A percentile compares a stretch with the other conserved stretches of the same genome.
Conservation (phyloP, 176 grass and related monocot genomes). For the Otatea glauca region DNA sequence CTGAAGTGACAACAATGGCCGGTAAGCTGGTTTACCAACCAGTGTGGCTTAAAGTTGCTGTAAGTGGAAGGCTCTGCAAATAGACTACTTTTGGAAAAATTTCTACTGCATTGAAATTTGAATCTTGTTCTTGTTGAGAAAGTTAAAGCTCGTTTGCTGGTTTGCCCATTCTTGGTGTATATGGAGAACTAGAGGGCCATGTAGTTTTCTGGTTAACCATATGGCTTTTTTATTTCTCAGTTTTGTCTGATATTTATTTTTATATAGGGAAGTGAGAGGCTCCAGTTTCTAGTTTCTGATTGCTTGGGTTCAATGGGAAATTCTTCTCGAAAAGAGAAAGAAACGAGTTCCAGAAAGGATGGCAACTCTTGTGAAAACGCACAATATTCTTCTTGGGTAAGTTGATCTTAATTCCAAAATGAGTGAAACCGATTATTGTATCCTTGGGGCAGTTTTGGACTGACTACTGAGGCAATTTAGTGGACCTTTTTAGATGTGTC, state of each 20-base stretch:
- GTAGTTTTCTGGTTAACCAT: background rate
- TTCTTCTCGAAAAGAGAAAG: conserved; percentile 49
- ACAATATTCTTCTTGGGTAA: conserved; percentile 65
- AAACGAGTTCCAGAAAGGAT: conserved; percentile 27
- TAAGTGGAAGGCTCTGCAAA: background rate
- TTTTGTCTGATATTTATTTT: conserved; percentile 43
- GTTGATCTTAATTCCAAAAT: conserved; percentile 32
- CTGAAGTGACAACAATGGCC: background rate
- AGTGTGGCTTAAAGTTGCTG: background rate
- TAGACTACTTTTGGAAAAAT: background rate
- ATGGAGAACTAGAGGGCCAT: background rate
- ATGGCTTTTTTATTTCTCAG: background rate
- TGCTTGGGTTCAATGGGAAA: conserved; percentile 50
- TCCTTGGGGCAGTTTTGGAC: conserved; percentile 9
- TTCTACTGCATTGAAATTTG: background rate
- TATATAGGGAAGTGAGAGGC: conserved; percentile 87
- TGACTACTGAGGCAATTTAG: conserved; percentile 9
- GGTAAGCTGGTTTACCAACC: background rate
- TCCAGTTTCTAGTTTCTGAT: conserved; percentile 78
- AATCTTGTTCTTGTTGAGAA: background rate
- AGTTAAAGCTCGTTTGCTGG: background rate
- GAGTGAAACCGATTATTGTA: conserved; percentile 11
- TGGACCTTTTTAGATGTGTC: background rate
- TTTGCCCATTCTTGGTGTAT: background rate
- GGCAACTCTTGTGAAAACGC: conserved; percentile 26